These are phyloP conservation scores for Rubroboletus pulcherrimus DNA, from an alignment of 768 basidiomycete species.

Conservation along the genomic window DNA sequence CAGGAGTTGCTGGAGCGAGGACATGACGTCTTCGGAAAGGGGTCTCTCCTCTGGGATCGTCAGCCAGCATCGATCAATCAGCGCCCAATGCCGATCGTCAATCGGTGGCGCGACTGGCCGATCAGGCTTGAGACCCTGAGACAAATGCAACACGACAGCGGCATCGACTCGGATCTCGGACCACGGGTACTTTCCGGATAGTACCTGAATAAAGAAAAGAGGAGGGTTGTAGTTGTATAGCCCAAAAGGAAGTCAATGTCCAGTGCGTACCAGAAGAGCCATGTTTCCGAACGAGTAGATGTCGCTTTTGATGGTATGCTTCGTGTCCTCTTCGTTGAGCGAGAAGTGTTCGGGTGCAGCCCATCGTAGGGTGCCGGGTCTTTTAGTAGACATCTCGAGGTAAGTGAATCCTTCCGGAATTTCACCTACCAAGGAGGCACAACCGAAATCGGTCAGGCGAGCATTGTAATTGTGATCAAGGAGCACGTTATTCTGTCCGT, in stretches of 20 bases:
- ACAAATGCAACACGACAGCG: background rate
- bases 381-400: background rate
- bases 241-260: background rate
- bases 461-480: conserved; percentile 6
- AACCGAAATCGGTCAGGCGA: conserved; percentile 9
- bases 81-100: conserved; percentile 1
- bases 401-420: background rate
- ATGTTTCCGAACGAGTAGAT: conserved; percentile 12
- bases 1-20: background rate
- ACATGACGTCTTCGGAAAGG: background rate
- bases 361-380: conserved; percentile 8
- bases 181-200: background rate
- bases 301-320: conserved; percentile 1
- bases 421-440: conserved; percentile 6
- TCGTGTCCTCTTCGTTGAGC: background rate
- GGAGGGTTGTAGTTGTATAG: background rate
- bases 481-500: conserved; percentile 9
- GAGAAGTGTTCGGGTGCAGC: conserved; percentile 8
- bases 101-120: background rate
- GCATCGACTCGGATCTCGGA: background rate
- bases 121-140: background rate
- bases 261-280: background rate
- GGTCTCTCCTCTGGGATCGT: background rate
- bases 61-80: conserved; percentile 7
- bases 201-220: background rate